Evolutionary conservation across 2,329 filamentous ascomycete genomes (phyloP).

Genomic region (Exserohilum turcica): DNA sequence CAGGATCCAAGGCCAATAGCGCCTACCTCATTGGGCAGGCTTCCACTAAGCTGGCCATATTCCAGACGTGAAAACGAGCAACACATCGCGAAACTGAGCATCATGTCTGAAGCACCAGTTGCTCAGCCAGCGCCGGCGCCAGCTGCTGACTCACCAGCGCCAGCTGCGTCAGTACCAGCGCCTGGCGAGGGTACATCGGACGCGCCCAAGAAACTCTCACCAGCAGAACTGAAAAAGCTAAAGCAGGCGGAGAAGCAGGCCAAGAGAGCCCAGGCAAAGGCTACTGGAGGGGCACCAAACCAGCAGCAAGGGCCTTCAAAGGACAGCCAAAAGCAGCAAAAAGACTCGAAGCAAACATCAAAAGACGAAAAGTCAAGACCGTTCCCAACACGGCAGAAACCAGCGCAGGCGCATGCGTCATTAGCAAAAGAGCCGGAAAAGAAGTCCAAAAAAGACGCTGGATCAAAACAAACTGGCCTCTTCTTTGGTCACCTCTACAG

Average conservation of each 20-base stretch:
- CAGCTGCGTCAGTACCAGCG: constrained; percentile 15
- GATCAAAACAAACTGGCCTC: constrained; percentile 61
- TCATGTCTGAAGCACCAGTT: constrained; percentile 37
- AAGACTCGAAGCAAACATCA: constrained; percentile 41
- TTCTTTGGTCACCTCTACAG: constrained; percentile 79
- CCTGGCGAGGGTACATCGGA: constrained; percentile 19
- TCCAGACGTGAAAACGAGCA: constrained; percentile 1
- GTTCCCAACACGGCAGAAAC: constrained; percentile 39
- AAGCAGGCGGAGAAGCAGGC: constrained; percentile 92
- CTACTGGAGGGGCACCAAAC: constrained; percentile 39
- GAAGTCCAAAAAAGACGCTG: constrained; percentile 40
- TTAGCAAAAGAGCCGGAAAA: constrained; percentile 38
- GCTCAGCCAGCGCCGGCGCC: constrained; percentile 21
- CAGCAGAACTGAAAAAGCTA: constrained; percentile 83
- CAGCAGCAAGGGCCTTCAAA: constrained; percentile 43
- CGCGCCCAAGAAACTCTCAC: constrained; percentile 63
- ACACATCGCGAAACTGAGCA: background rate
- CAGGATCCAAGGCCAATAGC: background rate
- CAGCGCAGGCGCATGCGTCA: constrained; percentile 37
- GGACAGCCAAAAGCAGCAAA: constrained; percentile 43
- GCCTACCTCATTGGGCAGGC: constrained; percentile 5
- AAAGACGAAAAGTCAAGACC: constrained; percentile 43
- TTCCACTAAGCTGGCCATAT: constrained; percentile 10
- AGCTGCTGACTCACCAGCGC: constrained; percentile 8
- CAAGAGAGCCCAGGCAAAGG: constrained; percentile 73